Conservation (phyloP, 2,329 filamentous ascomycete genomes). For the Pseudogymnoascus sp. region DNA sequence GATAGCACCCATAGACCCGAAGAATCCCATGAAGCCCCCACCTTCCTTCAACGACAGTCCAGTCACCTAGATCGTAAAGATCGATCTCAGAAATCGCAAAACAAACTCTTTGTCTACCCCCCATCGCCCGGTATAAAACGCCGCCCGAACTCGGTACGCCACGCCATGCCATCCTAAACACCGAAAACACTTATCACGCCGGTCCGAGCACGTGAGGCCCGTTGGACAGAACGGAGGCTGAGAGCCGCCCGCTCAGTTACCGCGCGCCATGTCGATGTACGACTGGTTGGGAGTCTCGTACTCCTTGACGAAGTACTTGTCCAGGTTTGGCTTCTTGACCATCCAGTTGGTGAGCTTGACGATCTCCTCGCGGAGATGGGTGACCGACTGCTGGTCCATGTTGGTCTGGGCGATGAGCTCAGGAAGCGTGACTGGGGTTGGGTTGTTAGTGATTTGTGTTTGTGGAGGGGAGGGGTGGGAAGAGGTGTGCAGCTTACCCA, state of each 20-base stretch:
- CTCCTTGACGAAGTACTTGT: conserved; percentile 67
- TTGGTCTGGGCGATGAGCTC: conserved; percentile 96
- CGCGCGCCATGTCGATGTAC: conserved; percentile 59
- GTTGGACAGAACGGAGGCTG: not conserved
- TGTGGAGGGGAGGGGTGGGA: not conserved
- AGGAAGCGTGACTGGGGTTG: conserved; percentile 67
- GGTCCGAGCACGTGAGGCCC: not conserved
- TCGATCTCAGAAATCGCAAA: not conserved
- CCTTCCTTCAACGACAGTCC: not conserved
- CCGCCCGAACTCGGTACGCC: not conserved
- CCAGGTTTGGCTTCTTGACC: conserved; percentile 54
- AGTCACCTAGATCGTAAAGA: not conserved
- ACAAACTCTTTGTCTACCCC: not conserved
- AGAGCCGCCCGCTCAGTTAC: conserved; percentile 4
- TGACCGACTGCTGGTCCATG: conserved; percentile 89
- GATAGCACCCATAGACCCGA: not conserved
- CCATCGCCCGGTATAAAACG: not conserved
- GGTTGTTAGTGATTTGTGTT: conserved; percentile 9
- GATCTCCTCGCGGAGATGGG: conserved; percentile 80
- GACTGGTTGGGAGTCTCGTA: conserved; percentile 67
- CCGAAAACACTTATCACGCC: not conserved
- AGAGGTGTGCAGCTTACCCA: conserved; percentile 53
- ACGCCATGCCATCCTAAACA: not conserved
- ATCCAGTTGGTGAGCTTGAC: conserved; percentile 82
- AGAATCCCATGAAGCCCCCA: not conserved